Evolutionary conservation across 2,329 filamentous ascomycete species (phyloP).

Genomic region (Diplocarpon rosae): DNA sequence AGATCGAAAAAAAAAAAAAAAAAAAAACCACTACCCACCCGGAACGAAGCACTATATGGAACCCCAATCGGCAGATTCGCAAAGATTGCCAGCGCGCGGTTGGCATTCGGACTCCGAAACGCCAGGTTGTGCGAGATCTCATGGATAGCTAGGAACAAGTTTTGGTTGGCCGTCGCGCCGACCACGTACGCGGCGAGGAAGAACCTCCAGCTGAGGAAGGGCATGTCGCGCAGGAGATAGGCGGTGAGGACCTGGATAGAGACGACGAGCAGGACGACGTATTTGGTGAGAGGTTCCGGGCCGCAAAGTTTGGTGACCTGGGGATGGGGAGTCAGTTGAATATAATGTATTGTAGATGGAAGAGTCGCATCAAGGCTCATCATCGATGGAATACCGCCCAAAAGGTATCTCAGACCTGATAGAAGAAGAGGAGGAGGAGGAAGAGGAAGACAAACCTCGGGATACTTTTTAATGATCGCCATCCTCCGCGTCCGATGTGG

Average conservation of each 20-base stretch:
- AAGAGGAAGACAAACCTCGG: slow-evolving; percentile 52
- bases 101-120: slow-evolving; percentile 69
- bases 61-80: slow-evolving; percentile 94
- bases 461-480: slow-evolving; percentile 96
- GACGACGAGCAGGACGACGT: slow-evolving; percentile 76
- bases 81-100: slow-evolving; percentile 80
- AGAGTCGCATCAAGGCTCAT: too few relatives aligned
- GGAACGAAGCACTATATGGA: slow-evolving; percentile 91
- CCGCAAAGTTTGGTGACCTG: slow-evolving; percentile 96
- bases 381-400: too few relatives aligned
- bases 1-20: neutral
- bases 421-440: neutral
- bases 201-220: slow-evolving; percentile 76
- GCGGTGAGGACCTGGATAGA: slow-evolving; percentile 69
- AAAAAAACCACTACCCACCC: slow-evolving; percentile 40
- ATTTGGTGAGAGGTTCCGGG: slow-evolving; percentile 91
- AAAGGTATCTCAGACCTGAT: too few relatives aligned
- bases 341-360: too few relatives aligned
- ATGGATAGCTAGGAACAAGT: slow-evolving; percentile 95
- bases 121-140: slow-evolving; percentile 98
- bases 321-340: slow-evolving; percentile 2
- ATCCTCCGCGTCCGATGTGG: slow-evolving; percentile 83
- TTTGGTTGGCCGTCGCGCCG: slow-evolving; percentile 94
- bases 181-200: slow-evolving; percentile 81
- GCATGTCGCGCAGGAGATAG: slow-evolving; percentile 62